Conservation (phyloP, 441 rosid genomes). For the Hura crepitans region DNA sequence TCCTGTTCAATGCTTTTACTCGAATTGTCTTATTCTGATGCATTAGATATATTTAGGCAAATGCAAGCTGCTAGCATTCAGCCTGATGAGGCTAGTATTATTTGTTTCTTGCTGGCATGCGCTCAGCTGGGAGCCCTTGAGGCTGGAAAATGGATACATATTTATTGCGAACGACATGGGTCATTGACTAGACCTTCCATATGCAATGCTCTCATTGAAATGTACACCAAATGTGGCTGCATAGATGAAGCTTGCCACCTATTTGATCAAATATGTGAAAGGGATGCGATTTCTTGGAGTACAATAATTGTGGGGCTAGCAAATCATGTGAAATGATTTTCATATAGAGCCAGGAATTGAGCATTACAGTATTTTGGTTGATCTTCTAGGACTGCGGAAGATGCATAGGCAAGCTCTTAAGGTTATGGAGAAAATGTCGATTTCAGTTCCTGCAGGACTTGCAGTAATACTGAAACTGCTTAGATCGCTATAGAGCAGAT, state of each 20-base stretch:
- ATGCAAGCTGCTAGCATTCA: conserved; percentile 48
- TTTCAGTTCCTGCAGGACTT: conserved; percentile 49
- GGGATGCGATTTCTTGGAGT: conserved; percentile 63
- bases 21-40: conserved; percentile 33
- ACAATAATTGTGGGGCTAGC: conserved; percentile 59
- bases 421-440: conserved; percentile 38
- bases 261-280: conserved; percentile 35
- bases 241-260: conserved; percentile 36
- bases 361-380: conserved; percentile 54
- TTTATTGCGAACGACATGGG: conserved; percentile 40
- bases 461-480: conserved; percentile 47
- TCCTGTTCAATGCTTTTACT: conserved; percentile 41
- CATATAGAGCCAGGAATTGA: conserved; percentile 41
- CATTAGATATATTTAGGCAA: conserved; percentile 40
- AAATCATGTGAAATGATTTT: conserved; percentile 40
- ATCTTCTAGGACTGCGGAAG: conserved; percentile 56
- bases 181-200: conserved; percentile 32
- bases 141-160: conserved; percentile 60
- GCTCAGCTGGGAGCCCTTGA: conserved; percentile 59
- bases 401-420: conserved; percentile 36
- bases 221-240: conserved; percentile 56
- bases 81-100: conserved; percentile 57
- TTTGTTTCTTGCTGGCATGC: conserved; percentile 54
- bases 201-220: conserved; percentile 53
- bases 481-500: conserved; percentile 45